Evolutionary conservation across 2,329 filamentous ascomycete species (phyloP).

Genomic region (Sordariomycetes sp.): DNA sequence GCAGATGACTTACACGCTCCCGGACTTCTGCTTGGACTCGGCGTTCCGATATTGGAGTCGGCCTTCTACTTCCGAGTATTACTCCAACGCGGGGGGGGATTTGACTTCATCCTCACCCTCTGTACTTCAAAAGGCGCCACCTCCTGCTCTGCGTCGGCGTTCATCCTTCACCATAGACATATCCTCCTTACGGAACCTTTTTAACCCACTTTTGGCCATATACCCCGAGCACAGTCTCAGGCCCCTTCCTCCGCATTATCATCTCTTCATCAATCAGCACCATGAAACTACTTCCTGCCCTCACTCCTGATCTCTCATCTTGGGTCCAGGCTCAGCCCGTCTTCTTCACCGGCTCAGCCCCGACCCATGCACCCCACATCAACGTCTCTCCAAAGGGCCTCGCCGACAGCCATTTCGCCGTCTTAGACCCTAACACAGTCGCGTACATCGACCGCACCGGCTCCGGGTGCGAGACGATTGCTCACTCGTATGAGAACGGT

Average conservation of each 20-base stretch:
- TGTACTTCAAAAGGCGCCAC: too few species aligned
- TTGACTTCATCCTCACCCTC: background rate
- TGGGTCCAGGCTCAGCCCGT: slow-evolving; percentile 62
- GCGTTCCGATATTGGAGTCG: too few species aligned
- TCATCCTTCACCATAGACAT: too few species aligned
- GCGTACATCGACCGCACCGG: slow-evolving; percentile 69
- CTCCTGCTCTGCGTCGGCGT: too few species aligned
- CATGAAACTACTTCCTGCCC: slow-evolving; percentile 53
- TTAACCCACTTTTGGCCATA: background rate
- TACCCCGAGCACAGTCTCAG: background rate
- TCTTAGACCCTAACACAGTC: slow-evolving; percentile 48
- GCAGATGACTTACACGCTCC: too few species aligned
- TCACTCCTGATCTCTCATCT: slow-evolving; percentile 43
- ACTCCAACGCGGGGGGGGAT: too few species aligned
- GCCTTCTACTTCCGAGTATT: too few species aligned
- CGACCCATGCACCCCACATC: slow-evolving; percentile 57
- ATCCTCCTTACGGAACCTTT: background rate
- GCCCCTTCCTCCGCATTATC: background rate
- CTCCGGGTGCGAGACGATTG: slow-evolving; percentile 67
- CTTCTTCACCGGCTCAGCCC: slow-evolving; percentile 69
- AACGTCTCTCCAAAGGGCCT: slow-evolving; percentile 72
- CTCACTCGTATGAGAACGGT: slow-evolving; percentile 68
- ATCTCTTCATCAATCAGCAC: slow-evolving; percentile 2
- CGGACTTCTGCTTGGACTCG: too few species aligned
- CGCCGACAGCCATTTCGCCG: slow-evolving; percentile 49